phyloP scores from a whole-genome alignment of 2,329 filamentous ascomycete species.

The Fonsecaea monophora region DNA sequence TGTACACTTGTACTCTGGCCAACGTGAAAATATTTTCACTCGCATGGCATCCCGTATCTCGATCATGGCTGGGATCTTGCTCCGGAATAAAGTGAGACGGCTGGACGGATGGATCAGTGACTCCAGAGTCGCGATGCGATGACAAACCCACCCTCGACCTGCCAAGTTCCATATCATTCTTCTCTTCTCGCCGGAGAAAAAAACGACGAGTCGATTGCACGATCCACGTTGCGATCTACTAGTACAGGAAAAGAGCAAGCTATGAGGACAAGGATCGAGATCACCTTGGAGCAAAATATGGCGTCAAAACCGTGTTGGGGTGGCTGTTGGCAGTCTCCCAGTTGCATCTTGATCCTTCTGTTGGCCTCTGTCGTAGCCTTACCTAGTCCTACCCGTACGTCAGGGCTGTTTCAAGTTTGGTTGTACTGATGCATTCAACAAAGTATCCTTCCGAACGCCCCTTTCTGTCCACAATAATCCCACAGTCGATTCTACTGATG shows the following conservation, averaged over 20 bases:
- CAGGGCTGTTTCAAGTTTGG: neutral
- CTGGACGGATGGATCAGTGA: constrained; percentile 1
- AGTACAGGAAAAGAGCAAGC: neutral
- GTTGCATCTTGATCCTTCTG: neutral
- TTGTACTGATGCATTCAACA: neutral
- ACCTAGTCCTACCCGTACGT: neutral
- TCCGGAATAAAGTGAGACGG: neutral
- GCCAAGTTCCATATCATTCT: neutral
- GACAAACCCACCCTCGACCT: neutral
- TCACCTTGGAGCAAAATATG: neutral
- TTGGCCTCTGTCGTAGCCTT: neutral
- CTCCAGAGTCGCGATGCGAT: constrained; percentile 1
- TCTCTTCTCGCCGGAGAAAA: neutral
- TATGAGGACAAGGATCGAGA: neutral
- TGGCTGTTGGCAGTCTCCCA: neutral
- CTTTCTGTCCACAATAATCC: constrained; percentile 3
- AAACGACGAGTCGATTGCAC: neutral
- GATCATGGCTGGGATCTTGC: neutral
- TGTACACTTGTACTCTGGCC: neutral
- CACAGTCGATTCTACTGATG: constrained; percentile 10
- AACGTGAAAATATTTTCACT: neutral
- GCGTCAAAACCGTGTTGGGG: neutral
- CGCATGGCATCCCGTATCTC: neutral
- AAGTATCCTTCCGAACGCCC: neutral
- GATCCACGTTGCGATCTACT: neutral